Conservation (phyloP, 2,329 filamentous ascomycete genomes). For the Cercospora sp. region DNA sequence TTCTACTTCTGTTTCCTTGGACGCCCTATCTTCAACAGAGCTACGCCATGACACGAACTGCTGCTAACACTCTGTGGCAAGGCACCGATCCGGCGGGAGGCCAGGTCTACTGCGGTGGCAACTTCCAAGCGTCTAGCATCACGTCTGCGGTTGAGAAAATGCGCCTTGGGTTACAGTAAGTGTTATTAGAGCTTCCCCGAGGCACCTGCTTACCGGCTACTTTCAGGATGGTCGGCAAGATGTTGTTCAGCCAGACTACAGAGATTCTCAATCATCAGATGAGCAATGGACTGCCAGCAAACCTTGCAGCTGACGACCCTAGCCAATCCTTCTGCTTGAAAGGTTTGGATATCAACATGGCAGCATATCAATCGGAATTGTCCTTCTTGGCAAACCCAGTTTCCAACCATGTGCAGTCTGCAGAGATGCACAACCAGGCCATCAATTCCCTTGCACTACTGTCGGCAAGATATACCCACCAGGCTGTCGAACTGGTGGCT, state of each 20-base stretch:
- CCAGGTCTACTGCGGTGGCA: conserved; percentile 61
- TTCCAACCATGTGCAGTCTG: conserved; percentile 62
- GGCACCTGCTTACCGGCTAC: not conserved
- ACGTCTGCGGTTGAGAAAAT: conserved; percentile 52
- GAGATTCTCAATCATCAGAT: conserved; percentile 63
- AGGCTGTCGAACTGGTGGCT: conserved; percentile 31
- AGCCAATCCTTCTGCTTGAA: conserved; percentile 60
- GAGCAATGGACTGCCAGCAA: conserved; percentile 64
- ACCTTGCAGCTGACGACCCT: conserved; percentile 60
- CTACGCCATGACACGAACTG: not conserved
- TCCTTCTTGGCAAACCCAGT: conserved; percentile 60
- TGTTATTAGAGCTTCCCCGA: not conserved
- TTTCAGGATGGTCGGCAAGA: conserved; percentile 54
- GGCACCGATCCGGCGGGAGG: conserved; percentile 52
- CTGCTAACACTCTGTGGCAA: not conserved
- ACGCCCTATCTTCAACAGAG: not conserved
- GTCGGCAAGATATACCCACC: conserved; percentile 30
- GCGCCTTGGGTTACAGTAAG: conserved; percentile 48
- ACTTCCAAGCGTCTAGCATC: conserved; percentile 65
- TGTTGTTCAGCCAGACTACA: conserved; percentile 63
- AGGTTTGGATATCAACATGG: conserved; percentile 66
- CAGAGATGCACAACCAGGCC: conserved; percentile 68
- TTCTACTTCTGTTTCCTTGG: not conserved
- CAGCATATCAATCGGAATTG: conserved; percentile 57
- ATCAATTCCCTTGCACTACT: conserved; percentile 63